Percentiles rank a stretch among this genome's conserved stretches.
These are phyloP conservation scores for Saccharomyces hybrid DNA, from an alignment of 1,139 yeast genomes.

Conservation along the genomic window DNA sequence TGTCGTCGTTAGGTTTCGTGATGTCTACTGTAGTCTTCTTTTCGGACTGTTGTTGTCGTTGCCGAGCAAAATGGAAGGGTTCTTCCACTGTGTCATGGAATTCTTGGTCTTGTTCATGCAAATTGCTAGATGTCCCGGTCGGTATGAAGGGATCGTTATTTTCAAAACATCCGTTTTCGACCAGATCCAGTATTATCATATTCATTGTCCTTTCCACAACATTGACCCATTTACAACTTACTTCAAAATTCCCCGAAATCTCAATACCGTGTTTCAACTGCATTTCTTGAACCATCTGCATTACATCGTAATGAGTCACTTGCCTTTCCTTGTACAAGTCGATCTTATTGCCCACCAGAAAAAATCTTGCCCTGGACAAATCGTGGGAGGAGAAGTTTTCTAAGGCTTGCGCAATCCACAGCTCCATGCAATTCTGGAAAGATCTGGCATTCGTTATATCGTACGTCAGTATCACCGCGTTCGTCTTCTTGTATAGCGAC, in stretches of 20 bases:
- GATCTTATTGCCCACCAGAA: constrained; percentile 39
- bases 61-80: background rate
- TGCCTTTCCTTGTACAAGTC: constrained; percentile 31
- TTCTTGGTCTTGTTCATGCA: background rate
- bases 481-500: constrained; percentile 53
- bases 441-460: constrained; percentile 51
- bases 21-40: background rate
- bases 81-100: background rate
- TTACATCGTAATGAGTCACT: constrained; percentile 29
- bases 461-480: constrained; percentile 56
- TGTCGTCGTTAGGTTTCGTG: background rate
- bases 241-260: constrained; percentile 31
- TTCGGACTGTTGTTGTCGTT: background rate
- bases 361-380: constrained; percentile 30
- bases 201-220: constrained; percentile 28
- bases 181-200: constrained; percentile 26
- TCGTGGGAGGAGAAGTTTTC: constrained; percentile 28
- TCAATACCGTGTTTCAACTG: constrained; percentile 20
- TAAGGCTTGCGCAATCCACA: constrained; percentile 37
- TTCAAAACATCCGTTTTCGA: constrained; percentile 29
- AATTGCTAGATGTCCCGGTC: background rate
- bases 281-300: constrained; percentile 18
- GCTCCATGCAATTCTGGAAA: constrained; percentile 44
- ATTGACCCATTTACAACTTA: constrained; percentile 30
- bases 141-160: background rate